Percentiles rank a stretch among this genome's conserved stretches.
Conservation (phyloP, 2,329 filamentous ascomycete species). For the Cladosporium phlei region DNA sequence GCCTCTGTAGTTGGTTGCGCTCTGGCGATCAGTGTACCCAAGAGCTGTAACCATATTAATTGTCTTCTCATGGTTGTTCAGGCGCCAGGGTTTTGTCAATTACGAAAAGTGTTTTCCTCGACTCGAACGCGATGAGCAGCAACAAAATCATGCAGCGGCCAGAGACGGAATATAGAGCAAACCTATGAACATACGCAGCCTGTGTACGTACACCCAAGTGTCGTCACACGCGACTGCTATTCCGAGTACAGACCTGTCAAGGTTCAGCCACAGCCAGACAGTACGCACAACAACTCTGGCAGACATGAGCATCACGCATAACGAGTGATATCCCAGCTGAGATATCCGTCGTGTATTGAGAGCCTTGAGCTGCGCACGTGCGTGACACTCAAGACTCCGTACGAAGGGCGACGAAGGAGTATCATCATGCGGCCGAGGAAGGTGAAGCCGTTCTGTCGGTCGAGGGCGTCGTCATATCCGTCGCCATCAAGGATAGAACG, state of each 20-base stretch:
- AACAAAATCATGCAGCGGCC: background rate
- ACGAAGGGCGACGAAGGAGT: no score
- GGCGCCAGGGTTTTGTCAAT: no score
- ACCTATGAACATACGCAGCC: background rate
- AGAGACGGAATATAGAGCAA: background rate
- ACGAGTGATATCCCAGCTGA: no score
- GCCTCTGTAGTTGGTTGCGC: constrained; percentile 24
- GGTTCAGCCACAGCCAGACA: background rate
- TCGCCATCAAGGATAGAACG: no score
- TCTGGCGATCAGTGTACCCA: constrained; percentile 31
- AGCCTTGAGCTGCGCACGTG: no score
- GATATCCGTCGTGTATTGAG: no score
- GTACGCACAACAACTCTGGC: background rate
- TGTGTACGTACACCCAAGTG: background rate
- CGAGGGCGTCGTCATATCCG: no score
- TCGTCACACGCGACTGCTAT: background rate
- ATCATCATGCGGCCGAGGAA: no score
- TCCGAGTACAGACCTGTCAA: background rate
- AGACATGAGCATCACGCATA: background rate
- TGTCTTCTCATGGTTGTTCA: constrained; percentile 25
- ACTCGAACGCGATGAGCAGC: background rate
- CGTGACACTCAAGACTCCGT: no score
- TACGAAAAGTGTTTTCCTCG: no score
- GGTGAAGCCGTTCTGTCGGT: no score
- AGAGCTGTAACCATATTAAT: constrained; percentile 29